phyloP scores from a whole-genome alignment of 331 rosid genomes.

The Prunus yedoensis region DNA sequence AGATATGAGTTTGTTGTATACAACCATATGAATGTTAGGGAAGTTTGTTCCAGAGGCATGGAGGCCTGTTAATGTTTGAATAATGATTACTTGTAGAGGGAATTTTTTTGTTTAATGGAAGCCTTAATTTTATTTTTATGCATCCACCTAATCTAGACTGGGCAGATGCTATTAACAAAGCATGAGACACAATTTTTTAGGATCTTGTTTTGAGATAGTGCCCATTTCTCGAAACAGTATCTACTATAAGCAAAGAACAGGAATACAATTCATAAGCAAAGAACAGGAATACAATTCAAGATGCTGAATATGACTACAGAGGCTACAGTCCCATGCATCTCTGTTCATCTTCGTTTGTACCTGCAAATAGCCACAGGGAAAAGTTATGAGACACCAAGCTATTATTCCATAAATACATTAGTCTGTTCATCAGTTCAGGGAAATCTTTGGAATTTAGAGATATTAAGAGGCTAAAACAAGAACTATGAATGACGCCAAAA shows the following conservation, averaged over 20 bases:
- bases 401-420: neutral
- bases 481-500: neutral
- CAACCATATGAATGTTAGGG: neutral
- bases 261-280: neutral
- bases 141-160: too few species aligned
- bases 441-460: too few species aligned
- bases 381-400: neutral
- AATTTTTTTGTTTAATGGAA: neutral
- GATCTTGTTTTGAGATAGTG: neutral
- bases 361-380: constrained; percentile 18
- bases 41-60: constrained; percentile 2
- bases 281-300: neutral
- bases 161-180: too few species aligned
- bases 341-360: constrained; percentile 15
- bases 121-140: too few species aligned
- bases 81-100: neutral
- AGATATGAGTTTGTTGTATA: neutral
- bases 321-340: neutral
- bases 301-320: neutral
- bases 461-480: too few species aligned
- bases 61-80: neutral
- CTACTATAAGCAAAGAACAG: neutral
- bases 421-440: too few species aligned
- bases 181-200: neutral
- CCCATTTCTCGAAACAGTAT: neutral